Conservation (phyloP, 2,329 filamentous ascomycete genomes). For the Seiridium unicorne region DNA sequence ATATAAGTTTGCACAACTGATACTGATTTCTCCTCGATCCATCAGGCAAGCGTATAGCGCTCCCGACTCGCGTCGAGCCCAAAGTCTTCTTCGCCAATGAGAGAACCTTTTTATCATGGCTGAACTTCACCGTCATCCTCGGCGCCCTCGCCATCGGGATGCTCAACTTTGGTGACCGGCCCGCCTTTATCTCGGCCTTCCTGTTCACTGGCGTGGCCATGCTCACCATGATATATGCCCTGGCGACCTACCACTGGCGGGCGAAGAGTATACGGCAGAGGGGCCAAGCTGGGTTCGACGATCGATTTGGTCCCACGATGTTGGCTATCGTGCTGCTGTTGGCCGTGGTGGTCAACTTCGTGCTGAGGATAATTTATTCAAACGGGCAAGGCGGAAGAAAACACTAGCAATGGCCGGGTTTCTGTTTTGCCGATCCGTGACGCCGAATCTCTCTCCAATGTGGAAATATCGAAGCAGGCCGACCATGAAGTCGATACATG, state of each 20-base stretch:
- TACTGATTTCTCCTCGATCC: slow-evolving; percentile 9
- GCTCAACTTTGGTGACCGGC: slow-evolving; percentile 94
- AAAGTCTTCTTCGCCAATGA: slow-evolving; percentile 99
- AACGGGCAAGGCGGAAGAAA: slow-evolving; percentile 32
- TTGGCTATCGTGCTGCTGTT: slow-evolving; percentile 81
- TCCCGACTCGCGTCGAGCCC: slow-evolving; percentile 95
- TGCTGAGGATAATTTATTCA: slow-evolving; percentile 66
- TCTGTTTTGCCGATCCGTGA: neutral
- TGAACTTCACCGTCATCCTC: slow-evolving; percentile 99
- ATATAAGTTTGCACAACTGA: no score
- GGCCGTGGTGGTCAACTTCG: slow-evolving; percentile 95
- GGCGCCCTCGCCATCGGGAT: slow-evolving; percentile 95
- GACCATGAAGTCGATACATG: no score
- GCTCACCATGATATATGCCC: slow-evolving; percentile 90
- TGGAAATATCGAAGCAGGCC: no score
- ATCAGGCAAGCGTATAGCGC: slow-evolving; percentile 93
- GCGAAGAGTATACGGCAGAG: slow-evolving; percentile 88
- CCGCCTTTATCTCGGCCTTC: slow-evolving; percentile 90
- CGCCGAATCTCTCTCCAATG: no score
- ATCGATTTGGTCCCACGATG: slow-evolving; percentile 89
- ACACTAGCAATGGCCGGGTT: slow-evolving; percentile 13
- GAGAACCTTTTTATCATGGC: slow-evolving; percentile 97
- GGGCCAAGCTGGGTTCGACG: slow-evolving; percentile 94
- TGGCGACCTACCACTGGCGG: slow-evolving; percentile 95
- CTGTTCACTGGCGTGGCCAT: slow-evolving; percentile 94